Evolutionary conservation across 495 filamentous ascomycete genomes (phyloP), one percentile per base, ranked within the genome.

Genomic region (Aspergillus haitiensis): DNA sequence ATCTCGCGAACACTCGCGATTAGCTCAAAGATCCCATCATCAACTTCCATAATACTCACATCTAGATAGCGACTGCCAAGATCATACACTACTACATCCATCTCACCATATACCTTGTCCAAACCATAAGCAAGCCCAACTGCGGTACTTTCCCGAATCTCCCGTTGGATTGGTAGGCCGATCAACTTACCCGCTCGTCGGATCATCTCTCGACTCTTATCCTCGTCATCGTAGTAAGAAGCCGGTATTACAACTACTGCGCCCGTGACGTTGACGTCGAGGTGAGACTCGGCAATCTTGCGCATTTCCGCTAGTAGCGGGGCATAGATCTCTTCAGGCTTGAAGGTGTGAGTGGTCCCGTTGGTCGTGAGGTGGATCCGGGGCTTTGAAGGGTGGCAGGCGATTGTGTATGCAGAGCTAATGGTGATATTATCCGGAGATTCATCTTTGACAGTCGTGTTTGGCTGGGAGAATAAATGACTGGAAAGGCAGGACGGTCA

Each of bases 181-280:
- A n/a, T 13, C 0, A 58, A 18, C 3, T 12, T 6, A 12, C 56
- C 56, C 5, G 56, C 56, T 16, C 16, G 1, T 36, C 15, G 5
- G 56, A 58, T 44, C 6, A 31, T 31, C 2, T 51, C 18, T 5
- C 36, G 8, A 35, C 15, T 37, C 11, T 5, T 9, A 16, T 58
- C 46, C 5, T 27, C 36, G 12, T 58, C 46, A 2, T 27, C 36
- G 12, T n/a, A 39, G 21, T 13, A 39, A 18, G 46, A 27, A 0
- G 18, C 7, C 3, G 56, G 56, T 6, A 58, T 21, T 0, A 37
- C 18, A 5, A 52, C 36, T 1, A 58, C 56, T 2, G 56, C 56
- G 10, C 56, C 56, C 1, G 56, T 51, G 21, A 51, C 34, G 18
- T 58, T 51, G 10, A 10, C 31, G 10, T 32, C 54, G 34, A 58